Base-by-base conservation (phyloP, 2,329 filamentous ascomycete species). In the Trichoderma sp. region DNA sequence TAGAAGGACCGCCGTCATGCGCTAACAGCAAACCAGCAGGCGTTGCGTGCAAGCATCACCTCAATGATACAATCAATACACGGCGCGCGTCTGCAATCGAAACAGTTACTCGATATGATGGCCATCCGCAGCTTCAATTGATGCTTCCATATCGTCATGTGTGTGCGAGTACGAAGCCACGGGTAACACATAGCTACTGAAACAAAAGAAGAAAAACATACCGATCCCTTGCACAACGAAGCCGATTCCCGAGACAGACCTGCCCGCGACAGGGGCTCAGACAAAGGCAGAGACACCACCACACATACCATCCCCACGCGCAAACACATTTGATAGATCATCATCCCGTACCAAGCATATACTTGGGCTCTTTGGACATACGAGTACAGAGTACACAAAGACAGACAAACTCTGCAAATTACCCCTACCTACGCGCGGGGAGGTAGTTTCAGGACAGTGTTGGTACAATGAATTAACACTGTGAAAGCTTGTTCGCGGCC, bases 201-300 rank as follows among this genome's bases (percentile, higher is more conserved):
- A 50, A 47, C 36, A 28, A n/a, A 58, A 26, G 30, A 15, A 39
- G 7, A 15, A 28, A 28, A 23, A 28, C 28, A 23, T 26, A 17
- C 7, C 17, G 28, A 34, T 32, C 32, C 63, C 50, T 39, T 67
- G 50, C 13, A n/a, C 30, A 36, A 36, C 13, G 15, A 36, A 67
- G 64, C 50, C 64, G 64, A 57, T 57, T 57, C 30, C 64, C 64
- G 64, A 67, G 64, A 67, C 64, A 57, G 12, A 26, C 64, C 57
- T 34, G 32, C n/a, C 47, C 11, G 28, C 17, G 57, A n/a, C 57
- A 59, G 30, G 50, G 64, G 47, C 15, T 28, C n/a, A 28, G 39
- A 50, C 62, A 64, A 26, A 30, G 47, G 3, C 17, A 58, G 28
- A 30, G 26, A 57, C 23, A 20, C 32, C 43, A 28, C 63, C 50